Evolutionary conservation across 1,139 yeast genomes (phyloP), one percentile per base, ranked within the genome.

Genomic region (Yarrowia galli): DNA sequence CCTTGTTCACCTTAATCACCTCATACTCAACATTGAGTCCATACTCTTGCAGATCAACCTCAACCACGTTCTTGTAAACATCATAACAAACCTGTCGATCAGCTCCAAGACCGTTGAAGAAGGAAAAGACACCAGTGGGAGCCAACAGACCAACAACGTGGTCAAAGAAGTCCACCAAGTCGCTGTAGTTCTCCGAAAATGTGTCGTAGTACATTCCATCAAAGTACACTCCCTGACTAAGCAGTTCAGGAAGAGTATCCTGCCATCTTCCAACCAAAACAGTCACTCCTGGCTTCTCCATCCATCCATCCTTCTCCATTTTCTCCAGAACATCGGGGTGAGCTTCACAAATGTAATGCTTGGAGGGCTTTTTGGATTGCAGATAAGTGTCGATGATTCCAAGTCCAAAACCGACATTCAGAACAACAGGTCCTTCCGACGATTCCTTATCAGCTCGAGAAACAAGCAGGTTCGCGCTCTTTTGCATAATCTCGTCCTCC

Each of bases 71-170:
- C 75, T 86, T 88, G 80, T 93, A 93, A 16, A 93, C 98, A 74
- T 93, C 97, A 77, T 93, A 93, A 69, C 93, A 86, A 13, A 92
- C 85, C 75, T 89, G 87, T 74, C 98, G 83, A 74, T 93, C 98
- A 8, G 98, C 98, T n/a, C 98, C 98, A 46, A 93, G 82, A 0
- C 98, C 98, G 74, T 93, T 93, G 82, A 93, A 93, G 76, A 92
- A 93, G 1, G 97, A 91, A 72, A 93, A 92, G 0, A 87, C 84
- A 6, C 97, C 97, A 49, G 85, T 85, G 1, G 96, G 92, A 75
- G 89, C 89, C 71, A 93, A 79, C 67, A 93, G 80, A 0, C 97
- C 97, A 18, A 92, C 97, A 4, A 91, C 83, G 28, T 84, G 77
- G 78, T 93, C 97, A 75, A 89, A 91, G 48, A 93, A 82, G 66